Evolutionary conservation across 2,329 filamentous ascomycete genomes (phyloP).

Genomic region (Ceratocystis cacaofunesta): DNA sequence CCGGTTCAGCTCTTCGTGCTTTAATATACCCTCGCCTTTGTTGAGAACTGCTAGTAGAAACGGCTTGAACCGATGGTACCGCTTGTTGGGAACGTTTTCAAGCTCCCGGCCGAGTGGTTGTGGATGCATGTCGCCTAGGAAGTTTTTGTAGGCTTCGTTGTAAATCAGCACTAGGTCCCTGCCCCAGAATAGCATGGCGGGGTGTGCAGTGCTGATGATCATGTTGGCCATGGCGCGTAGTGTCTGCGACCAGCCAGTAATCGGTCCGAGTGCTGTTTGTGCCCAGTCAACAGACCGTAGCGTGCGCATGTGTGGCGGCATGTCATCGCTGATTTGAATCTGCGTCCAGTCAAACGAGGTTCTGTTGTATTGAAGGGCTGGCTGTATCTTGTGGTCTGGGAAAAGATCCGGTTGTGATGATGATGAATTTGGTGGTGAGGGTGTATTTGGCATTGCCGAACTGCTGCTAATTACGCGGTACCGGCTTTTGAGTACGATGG

Average conservation of each 20-base stretch:
- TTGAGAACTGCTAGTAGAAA: slow-evolving; percentile 52
- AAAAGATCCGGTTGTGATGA: not conserved
- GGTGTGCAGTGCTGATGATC: slow-evolving; percentile 65
- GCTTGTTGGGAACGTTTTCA: slow-evolving; percentile 53
- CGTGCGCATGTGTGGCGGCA: slow-evolving; percentile 59
- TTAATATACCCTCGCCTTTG: slow-evolving; percentile 68
- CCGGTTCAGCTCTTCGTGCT: slow-evolving; percentile 66
- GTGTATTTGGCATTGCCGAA: slow-evolving; percentile 14
- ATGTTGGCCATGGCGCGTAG: slow-evolving; percentile 66
- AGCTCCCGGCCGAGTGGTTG: slow-evolving; percentile 59
- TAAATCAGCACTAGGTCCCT: slow-evolving; percentile 52
- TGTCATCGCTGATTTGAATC: slow-evolving; percentile 44
- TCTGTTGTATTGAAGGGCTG: slow-evolving; percentile 24
- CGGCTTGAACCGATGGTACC: slow-evolving; percentile 56
- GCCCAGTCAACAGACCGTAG: slow-evolving; percentile 60
- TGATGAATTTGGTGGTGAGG: not conserved
- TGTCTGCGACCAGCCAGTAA: slow-evolving; percentile 57
- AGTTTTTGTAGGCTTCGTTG: slow-evolving; percentile 55
- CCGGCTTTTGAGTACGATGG: slow-evolving; percentile 51
- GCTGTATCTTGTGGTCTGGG: slow-evolving; percentile 21
- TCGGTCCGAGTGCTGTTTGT: slow-evolving; percentile 56
- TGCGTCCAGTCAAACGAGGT: slow-evolving; percentile 70
- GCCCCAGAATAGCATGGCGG: slow-evolving; percentile 69
- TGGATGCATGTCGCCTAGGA: slow-evolving; percentile 67
- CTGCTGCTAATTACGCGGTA: slow-evolving; percentile 53